Conservation (phyloP, 257 asterid genomes). For the Przewalskia tangutica region DNA sequence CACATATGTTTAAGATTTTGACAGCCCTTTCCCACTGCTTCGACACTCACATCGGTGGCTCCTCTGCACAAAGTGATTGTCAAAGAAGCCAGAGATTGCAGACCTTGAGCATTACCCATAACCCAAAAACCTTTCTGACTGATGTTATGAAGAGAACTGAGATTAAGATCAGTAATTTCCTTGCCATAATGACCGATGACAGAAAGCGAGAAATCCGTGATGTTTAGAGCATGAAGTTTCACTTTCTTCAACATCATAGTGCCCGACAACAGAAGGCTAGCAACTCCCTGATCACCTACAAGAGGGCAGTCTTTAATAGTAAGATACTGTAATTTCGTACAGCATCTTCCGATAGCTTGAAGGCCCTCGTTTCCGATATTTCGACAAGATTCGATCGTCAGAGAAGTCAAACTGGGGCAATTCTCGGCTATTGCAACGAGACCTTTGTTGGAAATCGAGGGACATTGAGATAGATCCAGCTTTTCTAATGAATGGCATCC, state of each 20-base stretch:
- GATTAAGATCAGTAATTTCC: constrained; percentile 48
- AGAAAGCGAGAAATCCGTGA: constrained; percentile 71
- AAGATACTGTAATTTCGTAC: constrained; percentile 56
- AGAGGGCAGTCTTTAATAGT: constrained; percentile 65
- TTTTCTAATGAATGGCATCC: constrained; percentile 68
- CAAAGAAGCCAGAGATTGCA: constrained; percentile 45
- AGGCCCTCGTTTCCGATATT: constrained; percentile 62
- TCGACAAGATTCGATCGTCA: constrained; percentile 65
- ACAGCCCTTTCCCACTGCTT: constrained; percentile 59
- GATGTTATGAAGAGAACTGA: constrained; percentile 55
- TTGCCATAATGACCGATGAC: constrained; percentile 76
- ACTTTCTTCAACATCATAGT: constrained; percentile 45
- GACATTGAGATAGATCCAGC: constrained; percentile 73
- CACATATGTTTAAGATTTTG: constrained; percentile 48
- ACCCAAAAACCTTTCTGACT: constrained; percentile 92
- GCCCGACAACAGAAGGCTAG: constrained; percentile 45
- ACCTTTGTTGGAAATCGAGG: constrained; percentile 57
- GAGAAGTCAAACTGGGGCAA: constrained; percentile 48
- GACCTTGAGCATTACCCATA: constrained; percentile 74
- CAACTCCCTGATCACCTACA: constrained; percentile 79
- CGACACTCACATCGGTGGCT: constrained; percentile 56
- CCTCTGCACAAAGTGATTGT: constrained; percentile 59
- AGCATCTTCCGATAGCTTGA: constrained; percentile 46
- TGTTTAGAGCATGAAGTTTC: constrained; percentile 57
- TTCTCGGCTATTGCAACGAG: constrained; percentile 55